phyloP scores from a whole-genome alignment of 1,139 yeast species.

The Hyphopichia burtonii region DNA sequence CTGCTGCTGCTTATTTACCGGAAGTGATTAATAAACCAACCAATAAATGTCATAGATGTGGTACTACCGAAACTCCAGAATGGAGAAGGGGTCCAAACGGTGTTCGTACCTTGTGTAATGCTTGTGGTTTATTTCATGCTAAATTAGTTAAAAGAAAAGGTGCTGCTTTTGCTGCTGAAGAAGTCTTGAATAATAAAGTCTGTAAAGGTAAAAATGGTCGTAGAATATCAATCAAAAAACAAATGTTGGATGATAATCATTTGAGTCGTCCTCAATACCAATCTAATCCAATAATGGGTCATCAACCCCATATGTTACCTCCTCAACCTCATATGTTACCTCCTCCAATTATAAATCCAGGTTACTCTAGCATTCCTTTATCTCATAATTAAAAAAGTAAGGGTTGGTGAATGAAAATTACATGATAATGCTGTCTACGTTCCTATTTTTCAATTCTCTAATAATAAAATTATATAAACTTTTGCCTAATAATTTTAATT shows the following conservation, averaged over 20 bases:
- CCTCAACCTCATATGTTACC: conserved; percentile 12
- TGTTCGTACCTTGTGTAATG: conserved; percentile 80
- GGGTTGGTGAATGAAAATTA: too few relatives aligned
- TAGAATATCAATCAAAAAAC: conserved; percentile 37
- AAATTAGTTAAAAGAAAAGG: conserved; percentile 69
- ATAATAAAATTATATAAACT: too few relatives aligned
- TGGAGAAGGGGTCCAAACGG: conserved; percentile 93
- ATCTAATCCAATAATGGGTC: conserved; percentile 3
- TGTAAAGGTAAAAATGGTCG: conserved; percentile 49
- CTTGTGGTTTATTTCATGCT: conserved; percentile 84
- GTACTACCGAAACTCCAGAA: conserved; percentile 83
- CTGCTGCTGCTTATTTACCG: conserved; percentile 21
- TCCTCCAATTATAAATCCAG: conserved; percentile 12
- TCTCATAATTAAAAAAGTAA: conserved; percentile 12
- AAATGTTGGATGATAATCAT: conserved; percentile 1
- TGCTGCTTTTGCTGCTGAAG: conserved; percentile 58
- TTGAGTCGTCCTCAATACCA: conserved; percentile 1
- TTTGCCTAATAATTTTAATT: too few relatives aligned
- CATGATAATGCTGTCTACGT: too few relatives aligned
- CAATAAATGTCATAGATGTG: conserved; percentile 52
- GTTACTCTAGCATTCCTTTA: conserved; percentile 14
- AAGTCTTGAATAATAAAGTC: conserved; percentile 44
- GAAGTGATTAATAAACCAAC: conserved; percentile 38
- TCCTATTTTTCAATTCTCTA: too few relatives aligned
- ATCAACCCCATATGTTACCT: conserved; percentile 4